Conservation (phyloP, 805 yeast species). For the Saccharomycopsis oosterbeekiorum region DNA sequence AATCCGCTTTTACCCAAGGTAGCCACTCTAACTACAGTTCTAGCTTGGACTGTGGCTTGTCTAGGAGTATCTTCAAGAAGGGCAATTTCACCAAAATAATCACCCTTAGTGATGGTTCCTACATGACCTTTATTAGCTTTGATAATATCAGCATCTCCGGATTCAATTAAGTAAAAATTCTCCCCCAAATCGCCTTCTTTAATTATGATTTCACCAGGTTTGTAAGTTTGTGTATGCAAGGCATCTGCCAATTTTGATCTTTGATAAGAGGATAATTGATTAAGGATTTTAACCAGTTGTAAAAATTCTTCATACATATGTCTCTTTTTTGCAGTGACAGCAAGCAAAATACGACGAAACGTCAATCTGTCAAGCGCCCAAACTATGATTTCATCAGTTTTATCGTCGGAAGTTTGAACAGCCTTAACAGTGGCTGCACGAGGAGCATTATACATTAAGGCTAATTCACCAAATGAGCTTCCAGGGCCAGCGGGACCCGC, state of each 20-base stretch:
- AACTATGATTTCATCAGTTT: slow-evolving; percentile 50
- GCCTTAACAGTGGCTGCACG: slow-evolving; percentile 93
- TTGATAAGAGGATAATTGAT: slow-evolving; percentile 60
- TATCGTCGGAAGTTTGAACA: slow-evolving; percentile 9
- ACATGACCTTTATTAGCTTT: slow-evolving; percentile 53
- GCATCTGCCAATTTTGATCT: slow-evolving; percentile 94
- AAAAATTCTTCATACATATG: slow-evolving; percentile 82
- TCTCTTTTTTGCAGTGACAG: slow-evolving; percentile 85
- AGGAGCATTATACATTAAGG: slow-evolving; percentile 94
- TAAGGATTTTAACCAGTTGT: slow-evolving; percentile 75
- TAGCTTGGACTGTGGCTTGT: slow-evolving; percentile 84
- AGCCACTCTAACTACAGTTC: slow-evolving; percentile 73
- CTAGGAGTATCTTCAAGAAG: slow-evolving; percentile 85
- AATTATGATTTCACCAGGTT: slow-evolving; percentile 65
- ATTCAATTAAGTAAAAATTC: slow-evolving; percentile 62
- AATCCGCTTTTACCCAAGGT: slow-evolving; percentile 87
- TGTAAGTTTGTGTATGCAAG: slow-evolving; percentile 63
- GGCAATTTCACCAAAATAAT: slow-evolving; percentile 95
- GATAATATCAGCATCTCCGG: slow-evolving; percentile 72
- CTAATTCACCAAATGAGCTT: slow-evolving; percentile 91
- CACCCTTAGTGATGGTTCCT: slow-evolving; percentile 60
- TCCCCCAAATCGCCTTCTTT: slow-evolving; percentile 82
- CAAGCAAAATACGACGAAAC: slow-evolving; percentile 82
- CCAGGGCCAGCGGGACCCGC: slow-evolving; percentile 67
- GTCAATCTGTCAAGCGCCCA: slow-evolving; percentile 95